phyloP scores from a whole-genome alignment of 1,284 basidiomycete species.

The Puccinia horiana region DNA sequence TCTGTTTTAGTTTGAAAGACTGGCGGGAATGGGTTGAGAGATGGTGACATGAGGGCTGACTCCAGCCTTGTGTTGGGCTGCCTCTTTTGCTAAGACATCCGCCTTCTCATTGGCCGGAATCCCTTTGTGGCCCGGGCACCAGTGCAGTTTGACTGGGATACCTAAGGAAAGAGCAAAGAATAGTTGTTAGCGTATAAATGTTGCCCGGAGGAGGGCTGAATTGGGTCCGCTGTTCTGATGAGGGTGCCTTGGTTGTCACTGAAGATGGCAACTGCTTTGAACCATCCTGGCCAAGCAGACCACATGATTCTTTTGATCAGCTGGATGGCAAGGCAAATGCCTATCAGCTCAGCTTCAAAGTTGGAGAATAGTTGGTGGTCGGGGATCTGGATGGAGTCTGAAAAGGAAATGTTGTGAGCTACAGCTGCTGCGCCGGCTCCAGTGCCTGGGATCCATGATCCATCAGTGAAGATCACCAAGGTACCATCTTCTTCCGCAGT shows the following conservation, averaged over 20 bases:
- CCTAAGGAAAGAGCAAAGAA: neutral
- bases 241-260: conserved; percentile 14
- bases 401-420: neutral
- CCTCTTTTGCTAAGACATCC: neutral
- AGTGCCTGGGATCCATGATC: neutral
- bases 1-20: neutral
- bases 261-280: too few species aligned
- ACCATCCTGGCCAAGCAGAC: neutral
- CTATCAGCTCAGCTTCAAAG: conserved; percentile 2
- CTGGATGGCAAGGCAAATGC: neutral
- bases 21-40: neutral
- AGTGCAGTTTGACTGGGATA: neutral
- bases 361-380: neutral
- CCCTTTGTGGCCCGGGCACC: conserved; percentile 4
- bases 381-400: neutral
- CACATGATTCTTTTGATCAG: neutral
- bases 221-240: neutral
- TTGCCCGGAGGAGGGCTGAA: neutral
- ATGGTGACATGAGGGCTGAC: neutral
- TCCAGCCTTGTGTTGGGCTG: too few species aligned
- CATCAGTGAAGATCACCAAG: conserved; percentile 11
- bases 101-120: neutral
- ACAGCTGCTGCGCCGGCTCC: conserved; percentile 20
- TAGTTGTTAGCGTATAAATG: neutral
- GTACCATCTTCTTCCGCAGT: neutral